Evolutionary conservation across 371 early-diverging fungal species (phyloP).

Genomic region (Mucor lusitanicus): DNA sequence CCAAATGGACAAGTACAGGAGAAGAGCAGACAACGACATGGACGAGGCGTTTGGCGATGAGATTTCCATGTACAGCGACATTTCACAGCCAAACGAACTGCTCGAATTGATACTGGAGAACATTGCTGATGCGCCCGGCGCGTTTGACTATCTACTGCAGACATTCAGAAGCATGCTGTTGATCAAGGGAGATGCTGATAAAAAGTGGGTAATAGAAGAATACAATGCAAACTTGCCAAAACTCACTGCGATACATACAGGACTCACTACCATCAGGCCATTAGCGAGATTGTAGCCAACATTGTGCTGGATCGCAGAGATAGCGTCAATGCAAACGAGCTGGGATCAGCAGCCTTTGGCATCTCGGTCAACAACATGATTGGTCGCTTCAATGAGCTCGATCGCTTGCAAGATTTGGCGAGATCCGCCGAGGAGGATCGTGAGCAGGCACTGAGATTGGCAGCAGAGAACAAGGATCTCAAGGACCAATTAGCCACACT

Average conservation of each 20-base stretch:
- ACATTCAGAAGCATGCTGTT: constrained; percentile 72
- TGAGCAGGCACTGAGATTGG: constrained; percentile 36
- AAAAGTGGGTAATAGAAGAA: constrained; percentile 39
- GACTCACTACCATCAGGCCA: constrained; percentile 75
- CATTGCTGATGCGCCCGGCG: constrained; percentile 60
- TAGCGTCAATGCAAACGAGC: constrained; percentile 49
- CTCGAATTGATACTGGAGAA: constrained; percentile 61
- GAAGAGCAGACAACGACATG: constrained; percentile 68
- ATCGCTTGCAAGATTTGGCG: constrained; percentile 63
- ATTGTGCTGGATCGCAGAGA: constrained; percentile 79
- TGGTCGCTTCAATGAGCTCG: constrained; percentile 75
- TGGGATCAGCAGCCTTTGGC: constrained; percentile 31
- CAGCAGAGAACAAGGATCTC: constrained; percentile 46
- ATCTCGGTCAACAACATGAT: constrained; percentile 58
- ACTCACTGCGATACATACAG: too few species aligned
- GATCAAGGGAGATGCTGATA: constrained; percentile 62
- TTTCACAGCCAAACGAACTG: constrained; percentile 69
- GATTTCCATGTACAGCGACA: constrained; percentile 34
- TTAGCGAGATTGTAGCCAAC: constrained; percentile 78
- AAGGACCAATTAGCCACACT: constrained; percentile 23
- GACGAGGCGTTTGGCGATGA: constrained; percentile 42
- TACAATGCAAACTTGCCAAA: too few species aligned
- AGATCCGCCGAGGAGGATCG: constrained; percentile 38
- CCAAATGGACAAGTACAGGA: constrained; percentile 72
- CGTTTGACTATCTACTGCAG: constrained; percentile 65